Evolutionary conservation across 2,329 filamentous ascomycete species (phyloP).

Genomic region (Phaeoacremonium minimum): DNA sequence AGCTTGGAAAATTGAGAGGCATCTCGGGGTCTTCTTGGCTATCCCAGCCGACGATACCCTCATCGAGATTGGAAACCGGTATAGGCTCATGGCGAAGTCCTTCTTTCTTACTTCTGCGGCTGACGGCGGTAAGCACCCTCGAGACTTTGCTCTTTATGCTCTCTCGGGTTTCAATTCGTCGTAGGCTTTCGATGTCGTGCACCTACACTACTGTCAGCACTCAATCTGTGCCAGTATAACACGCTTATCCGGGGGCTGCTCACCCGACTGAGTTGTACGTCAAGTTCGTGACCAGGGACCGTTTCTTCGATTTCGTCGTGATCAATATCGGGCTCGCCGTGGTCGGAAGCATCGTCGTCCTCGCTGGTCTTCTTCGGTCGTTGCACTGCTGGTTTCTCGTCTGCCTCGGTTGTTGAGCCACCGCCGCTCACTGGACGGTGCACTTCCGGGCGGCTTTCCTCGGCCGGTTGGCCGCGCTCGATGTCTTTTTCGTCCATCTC

Average conservation of each 20-base stretch:
- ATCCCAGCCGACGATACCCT: constrained; percentile 57
- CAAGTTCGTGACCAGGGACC: constrained; percentile 17
- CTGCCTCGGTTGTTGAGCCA: no score
- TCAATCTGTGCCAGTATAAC: no score
- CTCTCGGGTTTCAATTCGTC: constrained; percentile 13
- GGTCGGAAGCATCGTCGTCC: constrained; percentile 1
- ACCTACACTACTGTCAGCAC: constrained; percentile 7
- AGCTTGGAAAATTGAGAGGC: constrained; percentile 52
- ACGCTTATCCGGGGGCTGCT: no score
- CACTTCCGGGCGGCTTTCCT: no score
- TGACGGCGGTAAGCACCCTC: constrained; percentile 19
- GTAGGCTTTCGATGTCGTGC: constrained; percentile 10
- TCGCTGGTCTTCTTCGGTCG: not conserved
- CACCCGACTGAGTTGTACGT: constrained; percentile 19
- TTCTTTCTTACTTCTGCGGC: constrained; percentile 18
- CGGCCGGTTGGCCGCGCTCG: no score
- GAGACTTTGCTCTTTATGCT: constrained; percentile 18
- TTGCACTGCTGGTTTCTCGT: not conserved
- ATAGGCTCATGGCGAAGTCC: constrained; percentile 27
- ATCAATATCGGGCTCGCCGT: constrained; percentile 17
- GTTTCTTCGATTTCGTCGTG: constrained; percentile 23
- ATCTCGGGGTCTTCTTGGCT: constrained; percentile 51
- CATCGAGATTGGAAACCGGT: constrained; percentile 46
- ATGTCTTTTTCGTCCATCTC: no score
- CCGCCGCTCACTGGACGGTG: no score